Evolutionary conservation across 768 basidiomycete genomes (phyloP), one percentile per base, ranked within the genome.

Genomic region (Pisolithus microcarpus): DNA sequence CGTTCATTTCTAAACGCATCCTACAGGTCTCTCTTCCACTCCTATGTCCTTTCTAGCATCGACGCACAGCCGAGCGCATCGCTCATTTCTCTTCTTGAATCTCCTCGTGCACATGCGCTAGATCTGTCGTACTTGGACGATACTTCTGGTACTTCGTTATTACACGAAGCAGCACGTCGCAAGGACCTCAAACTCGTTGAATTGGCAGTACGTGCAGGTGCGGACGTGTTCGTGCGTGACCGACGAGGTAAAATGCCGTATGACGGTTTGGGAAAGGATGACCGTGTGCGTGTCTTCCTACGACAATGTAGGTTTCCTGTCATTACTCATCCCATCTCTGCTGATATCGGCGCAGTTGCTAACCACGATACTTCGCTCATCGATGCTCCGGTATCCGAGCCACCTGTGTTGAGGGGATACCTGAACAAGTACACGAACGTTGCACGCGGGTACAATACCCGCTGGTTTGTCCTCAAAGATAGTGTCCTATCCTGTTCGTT

Each of bases 371-470:
- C 80, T 37, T 80, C 82, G 0, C 71, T 91, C 1, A 77, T 92
- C 9, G 74, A 76, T 4, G 62, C 69, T 7, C 68, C 75, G 1
- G 57, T 66, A 7, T 70, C 72, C 1, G 80, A 82, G 44, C 80
- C 85, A 1, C 82, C 85, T 0, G 65, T 74, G 3, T 66, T 90
- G 50, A 82, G 79, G 55, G 91, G 89, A 0, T 91, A 91, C 61
- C 71, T 91, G 18, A 91, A 88, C 66, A 97, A 97, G 65, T 96
- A 93, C 62, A 84, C 86, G 1, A 97, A 96, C 58, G 88, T 96
- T 37, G 90, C 91, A 0, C 84, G 82, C 58, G 93, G 94, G 0
- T 95, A 92, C 63, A 84, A 82, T 52, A 86, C 87, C 0, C 75
- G 93, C 1, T 96, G 92, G 91, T 95, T 97, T 61, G 90, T 95